Percentiles rank a stretch among this genome's conserved stretches.
phyloP scores from a whole-genome alignment of 2,329 filamentous ascomycete genomes.

The Elsinoe arachidis region DNA sequence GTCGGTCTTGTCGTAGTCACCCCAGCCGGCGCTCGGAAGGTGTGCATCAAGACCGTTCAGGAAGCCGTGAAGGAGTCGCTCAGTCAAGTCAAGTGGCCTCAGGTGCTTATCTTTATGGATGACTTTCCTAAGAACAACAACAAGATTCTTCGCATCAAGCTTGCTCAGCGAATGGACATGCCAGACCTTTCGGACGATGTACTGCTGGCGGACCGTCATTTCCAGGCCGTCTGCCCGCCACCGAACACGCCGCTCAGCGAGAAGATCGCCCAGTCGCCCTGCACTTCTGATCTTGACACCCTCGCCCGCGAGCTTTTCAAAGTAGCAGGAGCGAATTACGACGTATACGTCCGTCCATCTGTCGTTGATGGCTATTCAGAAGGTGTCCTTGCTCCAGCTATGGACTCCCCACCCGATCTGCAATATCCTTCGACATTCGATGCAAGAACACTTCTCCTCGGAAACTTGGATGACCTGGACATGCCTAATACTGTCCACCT shows the following conservation, averaged over 20 bases:
- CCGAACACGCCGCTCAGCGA: conserved; percentile 39
- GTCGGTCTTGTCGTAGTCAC: conserved; percentile 47
- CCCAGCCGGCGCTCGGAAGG: conserved; percentile 34
- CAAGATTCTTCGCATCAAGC: conserved; percentile 48
- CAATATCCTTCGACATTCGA: conserved; percentile 13
- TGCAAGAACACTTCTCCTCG: conserved; percentile 16
- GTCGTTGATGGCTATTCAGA: conserved; percentile 24
- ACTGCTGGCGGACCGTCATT: conserved; percentile 40
- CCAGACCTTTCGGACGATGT: conserved; percentile 39
- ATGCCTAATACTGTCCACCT: conserved; percentile 23
- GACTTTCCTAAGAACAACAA: conserved; percentile 50
- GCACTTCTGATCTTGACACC: conserved; percentile 18
- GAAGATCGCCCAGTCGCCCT: conserved; percentile 32
- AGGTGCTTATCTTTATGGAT: conserved; percentile 47
- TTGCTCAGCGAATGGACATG: conserved; percentile 42
- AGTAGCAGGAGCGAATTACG: conserved; percentile 16
- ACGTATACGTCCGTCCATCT: conserved; percentile 22
- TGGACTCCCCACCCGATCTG: background rate
- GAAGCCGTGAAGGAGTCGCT: conserved; percentile 39
- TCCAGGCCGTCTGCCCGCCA: conserved; percentile 42
- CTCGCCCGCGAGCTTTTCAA: conserved; percentile 14
- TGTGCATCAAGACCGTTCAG: conserved; percentile 43
- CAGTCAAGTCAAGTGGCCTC: conserved; percentile 47
- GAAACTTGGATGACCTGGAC: conserved; percentile 22
- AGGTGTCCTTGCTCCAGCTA: conserved; percentile 28